Percentiles rank a stretch among this genome's conserved stretches.
phyloP scores from a whole-genome alignment of 2,329 filamentous ascomycete genomes.

The Fusarium cyanostomum region DNA sequence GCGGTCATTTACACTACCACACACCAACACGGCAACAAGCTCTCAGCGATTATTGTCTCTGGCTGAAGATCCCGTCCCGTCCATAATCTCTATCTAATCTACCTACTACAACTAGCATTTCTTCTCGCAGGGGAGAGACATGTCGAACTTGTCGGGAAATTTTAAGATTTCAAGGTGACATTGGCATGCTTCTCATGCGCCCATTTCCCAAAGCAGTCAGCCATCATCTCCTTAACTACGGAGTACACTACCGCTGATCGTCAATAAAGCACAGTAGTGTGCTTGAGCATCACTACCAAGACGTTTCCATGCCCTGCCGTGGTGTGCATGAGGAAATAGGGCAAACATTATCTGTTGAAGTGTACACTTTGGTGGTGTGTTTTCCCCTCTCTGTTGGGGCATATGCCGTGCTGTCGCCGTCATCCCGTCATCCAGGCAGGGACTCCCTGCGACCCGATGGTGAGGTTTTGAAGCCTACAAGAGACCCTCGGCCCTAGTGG shows the following conservation, averaged over 20 bases:
- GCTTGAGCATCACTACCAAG: conserved; percentile 12
- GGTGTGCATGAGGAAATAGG: not conserved
- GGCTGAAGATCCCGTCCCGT: conserved; percentile 2
- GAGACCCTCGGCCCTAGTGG: conserved; percentile 6
- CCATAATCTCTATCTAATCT: conserved; percentile 2
- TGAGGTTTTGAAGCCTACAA: conserved; percentile 1
- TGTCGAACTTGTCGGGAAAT: conserved; percentile 13
- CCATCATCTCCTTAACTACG: conserved; percentile 11
- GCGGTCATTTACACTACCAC: conserved; percentile 1
- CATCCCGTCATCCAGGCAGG: conserved; percentile 3
- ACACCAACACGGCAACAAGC: not conserved
- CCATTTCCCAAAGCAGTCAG: conserved; percentile 11
- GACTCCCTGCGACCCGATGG: conserved; percentile 12
- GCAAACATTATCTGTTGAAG: not conserved
- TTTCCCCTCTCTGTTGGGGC: not conserved
- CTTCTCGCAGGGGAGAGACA: conserved; percentile 4
- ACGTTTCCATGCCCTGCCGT: conserved; percentile 4
- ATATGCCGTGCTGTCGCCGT: not conserved
- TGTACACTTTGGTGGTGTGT: conserved; percentile 3
- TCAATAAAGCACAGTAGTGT: not conserved
- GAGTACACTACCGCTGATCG: conserved; percentile 1
- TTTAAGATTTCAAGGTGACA: conserved; percentile 23
- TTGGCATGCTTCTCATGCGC: conserved; percentile 9
- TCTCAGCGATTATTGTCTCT: conserved; percentile 4
- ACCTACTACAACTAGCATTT: conserved; percentile 7